These are phyloP conservation scores for Echium plantagineum DNA, from an alignment of 257 asterid genomes.

Conservation along the genomic window DNA sequence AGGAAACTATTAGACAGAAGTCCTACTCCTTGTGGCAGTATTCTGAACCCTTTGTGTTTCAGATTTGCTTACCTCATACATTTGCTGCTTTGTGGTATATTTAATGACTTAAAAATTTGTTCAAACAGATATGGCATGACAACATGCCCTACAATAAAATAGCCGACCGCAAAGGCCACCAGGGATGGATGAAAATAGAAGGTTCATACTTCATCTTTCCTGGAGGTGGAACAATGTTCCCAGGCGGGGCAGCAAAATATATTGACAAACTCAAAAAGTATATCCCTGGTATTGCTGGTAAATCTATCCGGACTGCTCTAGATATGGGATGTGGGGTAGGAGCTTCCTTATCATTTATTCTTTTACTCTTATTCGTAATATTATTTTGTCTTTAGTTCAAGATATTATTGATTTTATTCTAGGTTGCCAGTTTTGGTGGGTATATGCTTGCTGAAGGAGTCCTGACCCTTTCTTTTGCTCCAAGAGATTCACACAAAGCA, in stretches of 20 bases:
- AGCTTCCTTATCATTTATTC: not conserved
- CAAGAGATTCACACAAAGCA: constrained; percentile 92
- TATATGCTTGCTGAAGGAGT: constrained; percentile 73
- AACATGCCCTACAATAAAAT: constrained; percentile 90
- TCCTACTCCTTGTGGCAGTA: not conserved
- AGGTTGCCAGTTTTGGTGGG: constrained; percentile 99
- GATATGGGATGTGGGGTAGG: constrained; percentile 99
- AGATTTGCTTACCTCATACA: not conserved
- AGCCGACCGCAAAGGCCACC: constrained; percentile 96
- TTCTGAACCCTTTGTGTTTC: not conserved
- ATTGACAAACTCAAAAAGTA: constrained; percentile 89
- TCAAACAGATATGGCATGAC: constrained; percentile 80
- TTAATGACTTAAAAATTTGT: not conserved
- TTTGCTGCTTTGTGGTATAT: not conserved
- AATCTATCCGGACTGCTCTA: constrained; percentile 84
- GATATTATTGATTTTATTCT: constrained; percentile 10
- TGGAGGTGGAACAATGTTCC: constrained; percentile 97
- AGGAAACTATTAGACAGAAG: not conserved
- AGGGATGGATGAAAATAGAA: constrained; percentile 96
- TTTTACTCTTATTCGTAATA: not conserved
- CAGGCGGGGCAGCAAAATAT: constrained; percentile 83
- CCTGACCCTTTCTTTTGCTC: constrained; percentile 84
- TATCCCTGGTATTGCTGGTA: constrained; percentile 68
- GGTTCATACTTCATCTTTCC: constrained; percentile 86
- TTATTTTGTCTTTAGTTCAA: not conserved